Evolutionary conservation across 352 stramenopile genomes (phyloP).

Genomic region (Globisporangium carolinianum): DNA sequence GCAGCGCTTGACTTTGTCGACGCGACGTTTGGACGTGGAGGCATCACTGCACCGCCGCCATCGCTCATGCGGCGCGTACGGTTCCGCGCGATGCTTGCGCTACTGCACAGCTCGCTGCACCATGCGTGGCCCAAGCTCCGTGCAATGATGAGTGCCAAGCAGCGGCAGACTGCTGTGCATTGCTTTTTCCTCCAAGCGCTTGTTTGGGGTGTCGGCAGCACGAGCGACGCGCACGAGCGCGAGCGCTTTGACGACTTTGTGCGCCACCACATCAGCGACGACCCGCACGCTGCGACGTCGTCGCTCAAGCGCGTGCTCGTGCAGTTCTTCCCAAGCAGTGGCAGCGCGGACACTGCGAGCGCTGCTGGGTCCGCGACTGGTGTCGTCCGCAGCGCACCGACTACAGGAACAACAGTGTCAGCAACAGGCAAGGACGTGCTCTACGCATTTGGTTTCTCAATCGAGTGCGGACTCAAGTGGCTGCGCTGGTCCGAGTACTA

Average conservation of each 20-base stretch:
- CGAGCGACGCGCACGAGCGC: constrained; percentile 30
- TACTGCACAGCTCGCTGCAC: constrained; percentile 44
- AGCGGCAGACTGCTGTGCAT: constrained; percentile 45
- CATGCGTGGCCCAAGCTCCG: constrained; percentile 51
- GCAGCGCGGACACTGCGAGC: constrained; percentile 5
- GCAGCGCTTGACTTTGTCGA: constrained; percentile 34
- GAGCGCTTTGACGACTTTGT: constrained; percentile 64
- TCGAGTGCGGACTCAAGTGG: constrained; percentile 73
- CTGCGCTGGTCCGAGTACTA: constrained; percentile 64
- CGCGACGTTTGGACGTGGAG: constrained; percentile 21
- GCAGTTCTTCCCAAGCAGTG: constrained; percentile 45
- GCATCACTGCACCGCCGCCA: background rate
- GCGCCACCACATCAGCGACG: constrained; percentile 44
- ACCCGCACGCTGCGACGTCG: constrained; percentile 34
- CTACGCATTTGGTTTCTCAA: constrained; percentile 59
- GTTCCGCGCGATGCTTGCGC: constrained; percentile 22
- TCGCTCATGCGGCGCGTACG: constrained; percentile 2
- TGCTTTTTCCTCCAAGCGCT: constrained; percentile 68
- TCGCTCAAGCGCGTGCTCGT: constrained; percentile 45
- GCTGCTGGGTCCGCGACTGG: background rate
- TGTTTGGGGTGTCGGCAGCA: constrained; percentile 65
- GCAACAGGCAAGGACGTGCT: constrained; percentile 30
- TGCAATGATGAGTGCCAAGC: constrained; percentile 53
- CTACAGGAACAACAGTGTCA: background rate
- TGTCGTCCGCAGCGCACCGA: background rate